phyloP scores from a whole-genome alignment of 1,139 yeast genomes.

The Entelexis paramagnoliae region DNA sequence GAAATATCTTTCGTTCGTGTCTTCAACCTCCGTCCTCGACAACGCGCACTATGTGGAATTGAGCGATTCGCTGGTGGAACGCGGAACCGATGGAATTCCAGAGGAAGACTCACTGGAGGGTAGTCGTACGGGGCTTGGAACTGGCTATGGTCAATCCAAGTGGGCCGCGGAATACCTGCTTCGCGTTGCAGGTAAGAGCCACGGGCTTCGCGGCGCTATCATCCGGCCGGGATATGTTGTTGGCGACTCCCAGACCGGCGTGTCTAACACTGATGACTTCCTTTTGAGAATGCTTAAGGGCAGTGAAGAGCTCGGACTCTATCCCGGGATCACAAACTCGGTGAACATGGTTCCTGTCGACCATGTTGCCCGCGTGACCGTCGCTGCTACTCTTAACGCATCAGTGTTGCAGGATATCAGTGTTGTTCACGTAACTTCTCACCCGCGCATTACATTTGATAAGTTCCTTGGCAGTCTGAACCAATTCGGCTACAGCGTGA shows the following conservation, averaged over 20 bases:
- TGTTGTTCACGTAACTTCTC: constrained; percentile 95
- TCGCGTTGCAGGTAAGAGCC: constrained; percentile 65
- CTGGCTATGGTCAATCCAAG: constrained; percentile 94
- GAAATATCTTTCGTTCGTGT: constrained; percentile 79
- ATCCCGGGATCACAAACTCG: constrained; percentile 75
- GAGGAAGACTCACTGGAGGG: constrained; percentile 79
- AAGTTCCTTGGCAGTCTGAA: constrained; percentile 58
- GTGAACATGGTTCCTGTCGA: constrained; percentile 98
- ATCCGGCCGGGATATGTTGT: constrained; percentile 95
- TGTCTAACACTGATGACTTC: constrained; percentile 94
- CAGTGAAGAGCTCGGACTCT: constrained; percentile 71
- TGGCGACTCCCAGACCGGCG: constrained; percentile 72
- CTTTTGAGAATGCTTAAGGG: constrained; percentile 90
- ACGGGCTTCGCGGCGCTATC: constrained; percentile 80
- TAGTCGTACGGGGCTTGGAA: constrained; percentile 68
- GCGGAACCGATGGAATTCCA: constrained; percentile 62
- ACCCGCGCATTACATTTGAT: constrained; percentile 76
- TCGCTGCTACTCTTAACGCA: constrained; percentile 73
- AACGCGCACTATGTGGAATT: constrained; percentile 66
- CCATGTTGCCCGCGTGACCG: constrained; percentile 87
- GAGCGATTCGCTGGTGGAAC: constrained; percentile 56
- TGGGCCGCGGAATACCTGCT: constrained; percentile 93
- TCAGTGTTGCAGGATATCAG: constrained; percentile 34
- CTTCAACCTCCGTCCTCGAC: constrained; percentile 89
- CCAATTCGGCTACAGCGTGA: constrained; percentile 61